Base-by-base conservation (phyloP, 768 basidiomycete genomes). In the Trametes gibbosa region DNA sequence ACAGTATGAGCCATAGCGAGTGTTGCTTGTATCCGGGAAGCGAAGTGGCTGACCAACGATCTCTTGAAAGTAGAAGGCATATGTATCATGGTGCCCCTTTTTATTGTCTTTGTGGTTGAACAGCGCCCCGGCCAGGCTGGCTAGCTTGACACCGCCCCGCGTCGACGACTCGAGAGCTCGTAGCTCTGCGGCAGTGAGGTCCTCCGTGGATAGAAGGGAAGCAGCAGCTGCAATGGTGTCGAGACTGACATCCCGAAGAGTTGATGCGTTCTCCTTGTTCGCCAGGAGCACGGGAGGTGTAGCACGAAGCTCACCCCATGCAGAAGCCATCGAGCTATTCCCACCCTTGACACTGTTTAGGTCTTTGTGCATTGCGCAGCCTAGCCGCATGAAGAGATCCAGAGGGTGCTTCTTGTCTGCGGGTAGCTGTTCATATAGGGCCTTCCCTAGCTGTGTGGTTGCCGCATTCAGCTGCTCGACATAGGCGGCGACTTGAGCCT, bases 21-120 rank as follows among this genome's bases (percentile, higher is more conserved):
- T 77, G 56, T 76, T 77, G 59, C 69, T 73, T 0, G 71, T 73
- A 47, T 75, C 73, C 0, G 76, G 74, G 51, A 70, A 79, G 25
- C 52, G 25, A 1, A 69, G 23, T 0, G 41, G 5, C 21, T 63
- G 58, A 5, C 72, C 75, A 24, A 50, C 23, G 3, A 24, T 16
- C 7, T 27, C 13, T 16, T 68, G 59, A 42, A 74, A 71, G 49
- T 59, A 73, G 8, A 58, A 43, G 21, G 48, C 19, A 46, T 63
- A 68, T 1, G 65, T 65, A 37, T 75, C 74, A 16, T 70, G 69
- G 24, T 74, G 72, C 5, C 74, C 75, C 25, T 68, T 69, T 43
- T 75, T 77, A 8, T 72, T 53, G 48, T 76, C 74, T 49, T 75
- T 75, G 67, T 77, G 58, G 7, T 66, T 58, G 46, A 72, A 75